Evolutionary conservation across 1,284 basidiomycete genomes (phyloP), one percentile per base, ranked within the genome.

Genomic region (Fomitopsis pinicola): DNA sequence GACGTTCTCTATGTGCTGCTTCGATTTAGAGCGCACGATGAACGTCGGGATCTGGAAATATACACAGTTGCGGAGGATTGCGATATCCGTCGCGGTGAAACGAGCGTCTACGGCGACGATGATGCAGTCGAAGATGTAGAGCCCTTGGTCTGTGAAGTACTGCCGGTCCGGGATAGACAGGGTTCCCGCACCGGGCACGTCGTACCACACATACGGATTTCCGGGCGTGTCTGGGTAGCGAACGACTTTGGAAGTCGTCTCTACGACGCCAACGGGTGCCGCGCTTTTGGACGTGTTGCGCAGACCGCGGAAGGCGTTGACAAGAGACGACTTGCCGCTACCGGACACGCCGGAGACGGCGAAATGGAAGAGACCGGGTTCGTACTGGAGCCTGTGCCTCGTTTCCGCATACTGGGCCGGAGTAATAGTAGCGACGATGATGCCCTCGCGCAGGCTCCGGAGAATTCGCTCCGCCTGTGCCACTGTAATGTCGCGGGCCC

Each of bases 231-330:
- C 52, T 5, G 35, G 52, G 38, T 54, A 54, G 9, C 52, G 52
- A 10, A n/a, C n/a, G 22, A 40, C 36, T 35, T 40, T 3, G 2
- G 17, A 19, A 1, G 52, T 54, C 28, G 52, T 40, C 52, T 54
- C 38, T 12, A 54, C 52, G 12, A 54, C 52, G n/a, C 52, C 52
- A 9, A 35, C 36, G 35, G 52, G 52, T 19, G 52, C 56, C 5
- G 54, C 40, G 14, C 35, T 40, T n/a, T 8, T 42, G 22, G 45
- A 42, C 19, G 40, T 48, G 44, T 60, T 50, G 42, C 54, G 42
- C 26, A 60, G 42, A 8, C 59, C 59, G 9, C 59, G 59, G 53
- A 60, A n/a, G 12, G 59, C 53, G 45, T 60, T 60, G 54, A 60
- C 50, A 3, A 60, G 45, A 9, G 59, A 60, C 12, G 59, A 60